Evolutionary conservation across 2,329 filamentous ascomycete species (phyloP).

Genomic region (Beauveria medogensis): DNA sequence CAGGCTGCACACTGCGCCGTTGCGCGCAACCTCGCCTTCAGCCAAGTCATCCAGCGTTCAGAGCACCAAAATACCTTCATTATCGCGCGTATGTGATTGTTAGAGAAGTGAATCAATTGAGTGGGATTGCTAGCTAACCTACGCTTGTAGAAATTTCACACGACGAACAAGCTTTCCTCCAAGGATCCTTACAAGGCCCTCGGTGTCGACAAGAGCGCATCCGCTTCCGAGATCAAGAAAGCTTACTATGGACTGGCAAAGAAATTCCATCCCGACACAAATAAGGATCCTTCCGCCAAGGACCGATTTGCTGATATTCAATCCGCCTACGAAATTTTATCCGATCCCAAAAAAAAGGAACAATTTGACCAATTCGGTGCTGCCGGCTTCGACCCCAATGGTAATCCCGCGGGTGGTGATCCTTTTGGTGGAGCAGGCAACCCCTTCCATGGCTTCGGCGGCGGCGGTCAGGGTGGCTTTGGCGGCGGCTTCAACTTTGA

Average conservation of each 20-base stretch:
- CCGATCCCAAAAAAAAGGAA: slow-evolving; percentile 86
- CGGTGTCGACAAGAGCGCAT: slow-evolving; percentile 75
- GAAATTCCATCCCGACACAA: slow-evolving; percentile 96
- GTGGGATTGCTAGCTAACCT: slow-evolving; percentile 4
- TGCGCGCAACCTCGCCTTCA: slow-evolving; percentile 13
- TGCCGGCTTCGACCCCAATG: slow-evolving; percentile 75
- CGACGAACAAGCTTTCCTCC: slow-evolving; percentile 44
- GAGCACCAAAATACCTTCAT: slow-evolving; percentile 14
- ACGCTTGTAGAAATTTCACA: slow-evolving; percentile 47
- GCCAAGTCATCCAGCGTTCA: slow-evolving; percentile 16
- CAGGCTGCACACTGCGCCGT: slow-evolving; percentile 24
- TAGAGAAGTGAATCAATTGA: background rate
- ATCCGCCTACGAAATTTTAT: slow-evolving; percentile 85
- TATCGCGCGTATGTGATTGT: slow-evolving; percentile 22
- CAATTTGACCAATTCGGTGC: slow-evolving; percentile 87
- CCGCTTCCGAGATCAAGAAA: slow-evolving; percentile 87
- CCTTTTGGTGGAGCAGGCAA: slow-evolving; percentile 57
- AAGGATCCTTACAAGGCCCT: slow-evolving; percentile 83
- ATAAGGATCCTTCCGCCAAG: slow-evolving; percentile 89
- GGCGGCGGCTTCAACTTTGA: slow-evolving; percentile 88
- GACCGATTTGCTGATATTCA: slow-evolving; percentile 93
- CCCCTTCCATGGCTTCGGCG: slow-evolving; percentile 53
- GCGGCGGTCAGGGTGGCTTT: slow-evolving; percentile 58
- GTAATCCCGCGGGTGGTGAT: slow-evolving; percentile 50
- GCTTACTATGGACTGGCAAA: slow-evolving; percentile 97